Evolutionary conservation across 1,284 basidiomycete genomes (phyloP).

Genomic region (Cryptococcus hybrid): DNA sequence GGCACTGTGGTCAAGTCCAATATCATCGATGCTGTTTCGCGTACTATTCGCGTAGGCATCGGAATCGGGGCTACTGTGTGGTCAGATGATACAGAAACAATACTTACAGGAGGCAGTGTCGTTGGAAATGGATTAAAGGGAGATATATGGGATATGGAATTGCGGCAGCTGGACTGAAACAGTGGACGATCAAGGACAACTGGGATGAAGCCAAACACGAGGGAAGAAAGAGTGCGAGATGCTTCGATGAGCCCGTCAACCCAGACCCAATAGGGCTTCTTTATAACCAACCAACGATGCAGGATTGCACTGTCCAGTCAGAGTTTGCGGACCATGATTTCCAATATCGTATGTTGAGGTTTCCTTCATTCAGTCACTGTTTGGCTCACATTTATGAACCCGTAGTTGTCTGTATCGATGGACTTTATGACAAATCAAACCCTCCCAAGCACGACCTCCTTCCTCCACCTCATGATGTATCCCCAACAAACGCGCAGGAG

Average conservation of each 20-base stretch:
- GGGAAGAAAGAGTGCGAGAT: slow-evolving; percentile 41
- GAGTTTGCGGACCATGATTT: slow-evolving; percentile 48
- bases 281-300: slow-evolving; percentile 31
- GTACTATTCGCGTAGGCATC: slow-evolving; percentile 53
- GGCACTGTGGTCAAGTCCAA: slow-evolving; percentile 49
- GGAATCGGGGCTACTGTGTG: slow-evolving; percentile 51
- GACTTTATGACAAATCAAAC: slow-evolving; percentile 16
- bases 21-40: slow-evolving; percentile 41
- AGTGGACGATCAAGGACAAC: slow-evolving; percentile 49
- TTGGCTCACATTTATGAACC: not conserved
- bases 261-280: slow-evolving; percentile 46
- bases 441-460: slow-evolving; percentile 18
- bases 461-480: slow-evolving; percentile 11
- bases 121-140: slow-evolving; percentile 39
- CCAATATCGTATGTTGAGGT: slow-evolving; percentile 44
- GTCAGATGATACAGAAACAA: slow-evolving; percentile 49
- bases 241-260: slow-evolving; percentile 47
- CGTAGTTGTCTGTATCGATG: slow-evolving; percentile 41
- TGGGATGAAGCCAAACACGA: slow-evolving; percentile 43
- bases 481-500: not conserved
- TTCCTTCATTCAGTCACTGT: not conserved
- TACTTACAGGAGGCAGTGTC: slow-evolving; percentile 43
- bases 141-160: slow-evolving; percentile 51
- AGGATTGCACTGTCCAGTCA: slow-evolving; percentile 37
- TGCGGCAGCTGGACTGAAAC: slow-evolving; percentile 43